Conservation (phyloP, 2,329 filamentous ascomycete genomes). For the Aspergillus flavus region DNA sequence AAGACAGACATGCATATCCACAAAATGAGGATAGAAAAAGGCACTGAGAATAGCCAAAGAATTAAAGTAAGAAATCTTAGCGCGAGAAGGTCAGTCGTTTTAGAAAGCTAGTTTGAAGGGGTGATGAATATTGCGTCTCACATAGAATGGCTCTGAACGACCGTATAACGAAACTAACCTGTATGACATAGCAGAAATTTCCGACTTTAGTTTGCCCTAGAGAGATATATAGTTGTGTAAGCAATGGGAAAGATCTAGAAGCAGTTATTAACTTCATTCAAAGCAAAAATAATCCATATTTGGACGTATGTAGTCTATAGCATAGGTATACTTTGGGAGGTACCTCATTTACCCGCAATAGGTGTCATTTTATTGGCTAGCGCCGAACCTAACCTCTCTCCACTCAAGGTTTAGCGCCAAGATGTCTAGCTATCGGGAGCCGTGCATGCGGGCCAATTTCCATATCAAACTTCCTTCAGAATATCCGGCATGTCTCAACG, state of each 20-base stretch:
- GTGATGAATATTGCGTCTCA: not conserved
- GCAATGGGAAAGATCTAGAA: not conserved
- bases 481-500: conserved; percentile 27
- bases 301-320: not conserved
- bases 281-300: not conserved
- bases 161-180: not conserved
- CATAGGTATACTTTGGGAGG: not conserved
- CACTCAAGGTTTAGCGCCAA: not conserved
- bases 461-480: conserved; percentile 8
- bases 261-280: not conserved
- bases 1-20: not conserved
- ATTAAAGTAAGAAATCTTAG: not conserved
- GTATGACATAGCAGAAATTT: not conserved
- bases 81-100: not conserved
- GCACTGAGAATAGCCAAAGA: not conserved
- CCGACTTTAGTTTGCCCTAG: not conserved
- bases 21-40: not conserved
- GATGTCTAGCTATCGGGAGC: not conserved
- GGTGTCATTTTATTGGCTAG: not conserved
- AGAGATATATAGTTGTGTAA: not conserved
- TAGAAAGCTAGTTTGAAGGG: not conserved
- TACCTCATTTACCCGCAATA: not conserved
- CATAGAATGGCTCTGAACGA: not conserved
- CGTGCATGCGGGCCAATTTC: conserved; percentile 5
- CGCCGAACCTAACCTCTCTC: not conserved